phyloP scores from a whole-genome alignment of 2,329 filamentous ascomycete genomes.

The Chaetomium olivaceum region DNA sequence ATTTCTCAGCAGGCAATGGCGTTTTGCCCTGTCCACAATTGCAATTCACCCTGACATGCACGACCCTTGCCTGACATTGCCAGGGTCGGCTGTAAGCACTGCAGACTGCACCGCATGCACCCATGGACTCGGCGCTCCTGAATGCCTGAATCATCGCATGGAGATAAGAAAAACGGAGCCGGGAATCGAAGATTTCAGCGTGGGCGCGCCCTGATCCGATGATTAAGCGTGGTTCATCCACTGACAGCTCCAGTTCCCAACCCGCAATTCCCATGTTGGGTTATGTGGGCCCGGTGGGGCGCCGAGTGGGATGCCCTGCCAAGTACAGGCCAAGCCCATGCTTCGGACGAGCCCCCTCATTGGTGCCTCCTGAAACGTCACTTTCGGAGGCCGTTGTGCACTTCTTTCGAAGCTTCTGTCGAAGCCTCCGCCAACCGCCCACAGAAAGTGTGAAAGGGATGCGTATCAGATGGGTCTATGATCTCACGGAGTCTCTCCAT shows the following conservation, averaged over 20 bases:
- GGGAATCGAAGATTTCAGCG: not conserved
- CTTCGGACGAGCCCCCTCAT: not conserved
- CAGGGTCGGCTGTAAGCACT: not conserved
- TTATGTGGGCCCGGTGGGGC: not conserved
- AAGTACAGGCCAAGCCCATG: not conserved
- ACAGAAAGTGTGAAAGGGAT: not conserved
- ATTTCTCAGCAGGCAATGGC: conserved; percentile 20
- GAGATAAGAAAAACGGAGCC: conserved; percentile 5
- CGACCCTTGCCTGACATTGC: not conserved
- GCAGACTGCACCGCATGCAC: not conserved
- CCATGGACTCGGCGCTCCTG: not conserved
- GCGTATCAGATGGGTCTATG: not conserved
- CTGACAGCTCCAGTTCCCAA: not conserved
- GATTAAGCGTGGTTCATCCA: conserved; percentile 5
- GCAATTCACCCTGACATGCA: conserved; percentile 3
- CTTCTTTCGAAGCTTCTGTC: conserved; percentile 1
- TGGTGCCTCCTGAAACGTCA: conserved; percentile 3
- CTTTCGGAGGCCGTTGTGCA: not conserved
- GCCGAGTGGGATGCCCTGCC: not conserved
- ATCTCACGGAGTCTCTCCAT: not conserved
- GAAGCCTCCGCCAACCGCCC: not conserved
- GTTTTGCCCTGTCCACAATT: conserved; percentile 2
- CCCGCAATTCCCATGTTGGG: conserved; percentile 4
- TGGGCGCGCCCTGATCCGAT: not conserved
- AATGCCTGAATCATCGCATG: not conserved